Conservation (phyloP, 441 rosid species). For the Capsella rubella region DNA sequence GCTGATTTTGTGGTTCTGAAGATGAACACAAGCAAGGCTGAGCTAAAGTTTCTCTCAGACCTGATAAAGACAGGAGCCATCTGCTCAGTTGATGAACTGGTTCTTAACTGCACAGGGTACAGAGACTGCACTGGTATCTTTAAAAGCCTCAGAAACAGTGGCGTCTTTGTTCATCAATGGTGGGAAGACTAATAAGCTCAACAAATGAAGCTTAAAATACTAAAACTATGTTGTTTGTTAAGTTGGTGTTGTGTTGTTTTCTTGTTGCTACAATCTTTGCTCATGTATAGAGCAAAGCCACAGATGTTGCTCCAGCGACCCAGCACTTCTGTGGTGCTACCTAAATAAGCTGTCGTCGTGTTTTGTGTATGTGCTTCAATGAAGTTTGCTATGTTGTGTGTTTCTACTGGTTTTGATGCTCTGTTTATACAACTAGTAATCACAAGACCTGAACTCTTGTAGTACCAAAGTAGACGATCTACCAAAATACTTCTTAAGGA, state of each 20-base stretch:
- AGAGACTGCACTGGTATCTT: constrained; percentile 57
- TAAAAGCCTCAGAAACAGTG: constrained; percentile 62
- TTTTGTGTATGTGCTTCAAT: constrained; percentile 27
- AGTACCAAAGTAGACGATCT: neutral
- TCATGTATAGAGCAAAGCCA: constrained; percentile 38
- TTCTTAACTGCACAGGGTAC: constrained; percentile 60
- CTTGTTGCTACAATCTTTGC: constrained; percentile 37
- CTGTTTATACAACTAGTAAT: constrained; percentile 6
- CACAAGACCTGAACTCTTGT: neutral
- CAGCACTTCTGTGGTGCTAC: constrained; percentile 35
- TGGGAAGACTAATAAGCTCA: constrained; percentile 54
- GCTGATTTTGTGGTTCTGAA: constrained; percentile 79
- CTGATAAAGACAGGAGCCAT: constrained; percentile 65
- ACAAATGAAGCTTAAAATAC: constrained; percentile 30
- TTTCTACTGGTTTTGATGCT: constrained; percentile 26
- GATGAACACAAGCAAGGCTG: constrained; percentile 67
- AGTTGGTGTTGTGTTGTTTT: constrained; percentile 14
- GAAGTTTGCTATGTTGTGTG: constrained; percentile 41
- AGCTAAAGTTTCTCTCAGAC: constrained; percentile 65
- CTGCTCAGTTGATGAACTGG: constrained; percentile 79
- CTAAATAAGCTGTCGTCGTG: constrained; percentile 42
- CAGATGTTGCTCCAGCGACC: constrained; percentile 41
- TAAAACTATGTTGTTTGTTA: constrained; percentile 30
- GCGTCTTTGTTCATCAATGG: constrained; percentile 87
- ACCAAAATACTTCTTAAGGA: neutral